Conservation (phyloP, 2,329 filamentous ascomycete species). For the Didymella arachidicola region DNA sequence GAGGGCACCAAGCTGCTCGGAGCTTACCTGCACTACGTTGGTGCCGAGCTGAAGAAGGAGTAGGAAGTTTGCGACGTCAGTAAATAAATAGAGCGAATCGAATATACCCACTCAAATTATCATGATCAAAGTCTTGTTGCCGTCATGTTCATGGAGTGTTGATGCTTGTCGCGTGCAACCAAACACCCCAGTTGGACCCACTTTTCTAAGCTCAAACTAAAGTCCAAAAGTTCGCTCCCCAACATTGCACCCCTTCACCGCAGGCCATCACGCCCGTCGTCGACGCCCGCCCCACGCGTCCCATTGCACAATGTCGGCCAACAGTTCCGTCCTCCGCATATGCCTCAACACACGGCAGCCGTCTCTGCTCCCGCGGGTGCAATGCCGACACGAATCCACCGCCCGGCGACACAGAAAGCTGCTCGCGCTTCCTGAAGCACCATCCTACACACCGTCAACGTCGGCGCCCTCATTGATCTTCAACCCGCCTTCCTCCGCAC, state of each 20-base stretch:
- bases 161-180: constrained; percentile 16
- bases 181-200: constrained; percentile 31
- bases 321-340: constrained; percentile 40
- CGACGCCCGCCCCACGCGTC: constrained; percentile 16
- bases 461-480: constrained; percentile 56
- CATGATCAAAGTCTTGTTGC: not conserved
- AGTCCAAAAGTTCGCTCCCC: constrained; percentile 31
- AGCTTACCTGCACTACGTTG: constrained; percentile 94
- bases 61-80: constrained; percentile 9
- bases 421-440: constrained; percentile 55
- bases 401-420: constrained; percentile 57
- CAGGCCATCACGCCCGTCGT: constrained; percentile 20
- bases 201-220: not conserved
- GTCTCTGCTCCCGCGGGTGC: constrained; percentile 36
- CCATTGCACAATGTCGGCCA: constrained; percentile 45
- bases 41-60: constrained; percentile 75
- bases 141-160: not conserved
- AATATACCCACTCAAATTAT: constrained; percentile 20
- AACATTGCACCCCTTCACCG: constrained; percentile 25
- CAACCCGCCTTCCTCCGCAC: constrained; percentile 71
- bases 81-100: constrained; percentile 10
- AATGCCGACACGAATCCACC: constrained; percentile 55
- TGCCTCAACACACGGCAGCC: constrained; percentile 28
- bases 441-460: constrained; percentile 50
- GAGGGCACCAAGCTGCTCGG: constrained; percentile 96